Evolutionary conservation across 768 basidiomycete genomes (phyloP), one percentile per base, ranked within the genome.

Genomic region (Trametes cubensis): DNA sequence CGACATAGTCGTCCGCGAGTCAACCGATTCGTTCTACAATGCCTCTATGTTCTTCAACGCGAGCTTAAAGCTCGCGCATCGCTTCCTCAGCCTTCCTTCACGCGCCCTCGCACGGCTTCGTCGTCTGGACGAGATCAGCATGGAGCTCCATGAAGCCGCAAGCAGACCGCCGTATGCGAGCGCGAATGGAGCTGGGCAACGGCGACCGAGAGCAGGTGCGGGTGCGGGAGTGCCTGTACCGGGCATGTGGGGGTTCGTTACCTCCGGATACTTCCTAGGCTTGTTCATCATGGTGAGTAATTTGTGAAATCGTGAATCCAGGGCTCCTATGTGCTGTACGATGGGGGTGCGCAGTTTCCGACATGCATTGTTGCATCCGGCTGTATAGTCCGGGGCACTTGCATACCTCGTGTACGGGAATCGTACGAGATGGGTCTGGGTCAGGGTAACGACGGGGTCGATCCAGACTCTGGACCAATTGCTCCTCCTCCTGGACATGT

Each of bases 171-270:
- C 45, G 10, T 48, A 61, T 18, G 66, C 60, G 3, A 47, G 21
- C 14, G 45, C 42, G 4, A 38, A 40, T 30, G 48, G n/a, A 8
- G 28, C 41, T 14, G 57, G 57, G 1, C 48, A 42, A 15, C 57
- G 62, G n/a, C 53, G 62, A 8, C 34, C 58, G 10, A 49, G 62
- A 41, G 28, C 21, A 13, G 42, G 15, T 18, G n/a, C 45, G 7
- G 20, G 40, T 26, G 38, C 20, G 13, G 45, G 41, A 7, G 52
- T 49, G 21, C 73, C 61, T 67, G 66, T 86, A 47, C 85, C 87
- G 0, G 86, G 85, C 0, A 87, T 86, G 0, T 88, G 84, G 81
- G 85, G 80, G 0, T 92, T 92, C 76, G 78, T 90, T 58, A 87
- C 86, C 0, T 90, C 89, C 17, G 83, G 86, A 2, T 92, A 92